Evolutionary conservation across 129 eudicot species (phyloP).

Genomic region (Sambucus nigra): DNA sequence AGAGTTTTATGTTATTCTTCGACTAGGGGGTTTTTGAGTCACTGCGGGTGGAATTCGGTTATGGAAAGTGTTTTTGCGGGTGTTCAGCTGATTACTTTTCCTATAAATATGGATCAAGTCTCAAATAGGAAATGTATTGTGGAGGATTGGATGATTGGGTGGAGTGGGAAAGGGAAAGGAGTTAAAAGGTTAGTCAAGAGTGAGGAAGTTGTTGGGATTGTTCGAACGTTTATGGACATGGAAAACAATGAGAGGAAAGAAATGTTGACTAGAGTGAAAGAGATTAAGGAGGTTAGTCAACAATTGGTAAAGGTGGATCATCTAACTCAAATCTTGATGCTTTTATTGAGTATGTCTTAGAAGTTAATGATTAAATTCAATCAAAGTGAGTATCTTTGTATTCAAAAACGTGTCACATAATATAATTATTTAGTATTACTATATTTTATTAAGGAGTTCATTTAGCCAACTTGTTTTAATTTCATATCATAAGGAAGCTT

Average conservation of each 20-base stretch:
- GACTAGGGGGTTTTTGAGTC: slow-evolving; percentile 23
- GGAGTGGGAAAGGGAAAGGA: slow-evolving; percentile 13
- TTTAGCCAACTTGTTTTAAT: too few species aligned
- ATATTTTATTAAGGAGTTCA: too few species aligned
- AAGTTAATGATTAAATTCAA: background rate
- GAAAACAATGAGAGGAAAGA: slow-evolving; percentile 20
- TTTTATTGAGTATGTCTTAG: slow-evolving; percentile 13
- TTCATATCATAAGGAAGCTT: too few species aligned
- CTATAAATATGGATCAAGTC: slow-evolving; percentile 22
- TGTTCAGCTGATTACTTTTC: slow-evolving; percentile 32
- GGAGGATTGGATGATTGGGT: slow-evolving; percentile 34
- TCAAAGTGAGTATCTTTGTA: too few species aligned
- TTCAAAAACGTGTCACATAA: too few species aligned
- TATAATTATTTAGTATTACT: too few species aligned
- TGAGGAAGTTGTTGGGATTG: slow-evolving; percentile 13
- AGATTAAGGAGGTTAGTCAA: background rate
- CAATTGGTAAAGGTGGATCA: slow-evolving; percentile 23
- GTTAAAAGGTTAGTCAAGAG: slow-evolving; percentile 1
- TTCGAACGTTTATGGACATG: slow-evolving; percentile 29
- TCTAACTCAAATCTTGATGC: slow-evolving; percentile 12
- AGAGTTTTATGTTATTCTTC: slow-evolving; percentile 25
- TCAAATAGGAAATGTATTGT: slow-evolving; percentile 22
- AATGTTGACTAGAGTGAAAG: slow-evolving; percentile 10
- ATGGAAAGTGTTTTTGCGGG: slow-evolving; percentile 25
- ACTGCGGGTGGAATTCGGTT: slow-evolving; percentile 35